These are phyloP conservation scores for Peronospora belbahrii DNA, from an alignment of 352 stramenopile species.

Conservation along the genomic window DNA sequence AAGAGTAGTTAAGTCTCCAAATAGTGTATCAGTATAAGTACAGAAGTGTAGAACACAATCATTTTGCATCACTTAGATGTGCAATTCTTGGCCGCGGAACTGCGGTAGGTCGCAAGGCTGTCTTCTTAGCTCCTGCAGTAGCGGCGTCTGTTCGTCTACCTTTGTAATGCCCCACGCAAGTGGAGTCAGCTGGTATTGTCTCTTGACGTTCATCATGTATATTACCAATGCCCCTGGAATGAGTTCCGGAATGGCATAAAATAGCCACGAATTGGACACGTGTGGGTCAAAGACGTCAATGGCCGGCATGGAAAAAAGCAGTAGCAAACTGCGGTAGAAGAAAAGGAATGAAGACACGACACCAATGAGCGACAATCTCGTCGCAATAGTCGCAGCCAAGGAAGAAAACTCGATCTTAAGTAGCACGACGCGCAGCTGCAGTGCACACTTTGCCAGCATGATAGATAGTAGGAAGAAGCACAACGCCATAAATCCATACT, in stretches of 20 bases:
- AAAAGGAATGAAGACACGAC: constrained; percentile 45
- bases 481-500: constrained; percentile 65
- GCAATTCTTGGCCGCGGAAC: constrained; percentile 78
- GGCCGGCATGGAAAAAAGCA: constrained; percentile 56
- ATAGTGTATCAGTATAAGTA: not conserved
- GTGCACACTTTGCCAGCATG: constrained; percentile 51
- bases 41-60: not conserved
- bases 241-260: constrained; percentile 70
- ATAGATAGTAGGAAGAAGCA: constrained; percentile 69
- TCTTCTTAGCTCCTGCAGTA: constrained; percentile 33
- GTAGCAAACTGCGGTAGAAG: constrained; percentile 47
- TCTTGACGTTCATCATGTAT: constrained; percentile 77
- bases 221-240: constrained; percentile 64
- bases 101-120: constrained; percentile 36
- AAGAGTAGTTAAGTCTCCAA: not conserved
- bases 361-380: constrained; percentile 52
- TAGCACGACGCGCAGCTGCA: constrained; percentile 42
- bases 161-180: constrained; percentile 21
- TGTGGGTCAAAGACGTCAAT: constrained; percentile 71
- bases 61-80: constrained; percentile 46
- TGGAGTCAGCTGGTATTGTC: constrained; percentile 5
- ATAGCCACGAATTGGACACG: constrained; percentile 62
- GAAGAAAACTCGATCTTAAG: constrained; percentile 73
- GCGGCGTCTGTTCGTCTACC: constrained; percentile 41
- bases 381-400: constrained; percentile 46